phyloP scores from a whole-genome alignment of 139 green algal species.

The Micromonas pusilla region DNA sequence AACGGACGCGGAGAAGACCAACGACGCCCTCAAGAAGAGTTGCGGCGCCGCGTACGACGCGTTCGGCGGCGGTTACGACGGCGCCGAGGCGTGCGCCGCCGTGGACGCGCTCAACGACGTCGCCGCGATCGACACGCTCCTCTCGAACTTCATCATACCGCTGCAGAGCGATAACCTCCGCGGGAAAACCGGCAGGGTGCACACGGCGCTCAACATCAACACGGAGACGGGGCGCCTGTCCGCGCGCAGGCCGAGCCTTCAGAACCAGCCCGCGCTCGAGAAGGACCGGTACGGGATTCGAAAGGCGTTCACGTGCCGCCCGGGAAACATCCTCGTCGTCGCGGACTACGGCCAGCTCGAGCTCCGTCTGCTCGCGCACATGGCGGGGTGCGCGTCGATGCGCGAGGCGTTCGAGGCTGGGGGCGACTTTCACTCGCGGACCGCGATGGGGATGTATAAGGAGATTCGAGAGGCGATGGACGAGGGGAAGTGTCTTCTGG shows the following conservation, averaged over 20 bases:
- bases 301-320: slow-evolving; percentile 70
- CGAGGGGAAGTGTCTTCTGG: slow-evolving; percentile 52
- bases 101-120: slow-evolving; percentile 41
- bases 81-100: slow-evolving; percentile 71
- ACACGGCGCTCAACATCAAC: slow-evolving; percentile 98
- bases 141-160: slow-evolving; percentile 88
- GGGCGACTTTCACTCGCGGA: slow-evolving; percentile 94
- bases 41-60: slow-evolving; percentile 68
- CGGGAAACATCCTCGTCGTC: slow-evolving; percentile 81
- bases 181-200: slow-evolving; percentile 54
- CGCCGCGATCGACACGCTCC: slow-evolving; percentile 87
- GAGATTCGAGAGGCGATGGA: slow-evolving; percentile 83
- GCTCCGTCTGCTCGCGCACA: slow-evolving; percentile 92
- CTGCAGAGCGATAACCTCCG: slow-evolving; percentile 60
- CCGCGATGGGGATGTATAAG: slow-evolving; percentile 91
- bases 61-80: slow-evolving; percentile 58
- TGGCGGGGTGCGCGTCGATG: slow-evolving; percentile 84
- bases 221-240: slow-evolving; percentile 93
- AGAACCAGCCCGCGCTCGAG: slow-evolving; percentile 97
- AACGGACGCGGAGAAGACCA: slow-evolving; percentile 32
- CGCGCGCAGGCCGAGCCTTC: slow-evolving; percentile 83
- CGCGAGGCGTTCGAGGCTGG: slow-evolving; percentile 77
- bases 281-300: slow-evolving; percentile 78
- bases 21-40: slow-evolving; percentile 41
- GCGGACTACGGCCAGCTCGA: slow-evolving; percentile 96